A percentile compares a stretch with the other conserved stretches of the same genome.
Conservation (phyloP, 2,329 filamentous ascomycete genomes). For the Trichophyton mentagrophytes region DNA sequence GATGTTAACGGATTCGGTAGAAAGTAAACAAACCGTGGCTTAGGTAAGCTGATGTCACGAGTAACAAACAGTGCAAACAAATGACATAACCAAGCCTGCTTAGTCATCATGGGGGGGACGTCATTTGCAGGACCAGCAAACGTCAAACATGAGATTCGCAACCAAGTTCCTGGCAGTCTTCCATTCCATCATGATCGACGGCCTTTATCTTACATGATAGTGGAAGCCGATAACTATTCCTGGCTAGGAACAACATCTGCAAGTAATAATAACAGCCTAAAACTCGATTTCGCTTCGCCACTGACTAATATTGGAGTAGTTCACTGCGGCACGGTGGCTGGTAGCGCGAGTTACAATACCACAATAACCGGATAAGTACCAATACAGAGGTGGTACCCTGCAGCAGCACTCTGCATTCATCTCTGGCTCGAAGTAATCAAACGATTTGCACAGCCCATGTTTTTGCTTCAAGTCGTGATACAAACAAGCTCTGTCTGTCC, state of each 20-base stretch:
- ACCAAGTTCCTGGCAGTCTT: no score
- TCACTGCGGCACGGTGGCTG: not conserved
- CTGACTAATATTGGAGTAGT: no score
- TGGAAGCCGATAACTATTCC: not conserved
- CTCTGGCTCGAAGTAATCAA: not conserved
- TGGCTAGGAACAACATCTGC: no score
- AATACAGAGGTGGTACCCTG: not conserved
- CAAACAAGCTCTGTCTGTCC: not conserved
- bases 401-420: not conserved
- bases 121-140: not conserved
- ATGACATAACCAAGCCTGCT: not conserved
- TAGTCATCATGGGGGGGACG: not conserved
- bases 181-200: no score
- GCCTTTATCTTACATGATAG: no score
- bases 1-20: not conserved
- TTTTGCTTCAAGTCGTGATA: not conserved
- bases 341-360: no score
- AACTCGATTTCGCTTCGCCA: no score
- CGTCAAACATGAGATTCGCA: not conserved
- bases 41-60: not conserved
- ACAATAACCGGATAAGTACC: no score
- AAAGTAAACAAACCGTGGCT: conserved; percentile 1
- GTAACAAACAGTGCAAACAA: not conserved
- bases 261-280: no score
- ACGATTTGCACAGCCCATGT: not conserved